Percentiles rank a stretch among this genome's conserved stretches.
These are phyloP conservation scores for Handroanthus guayacan DNA, from an alignment of 257 asterid species.

Conservation along the genomic window DNA sequence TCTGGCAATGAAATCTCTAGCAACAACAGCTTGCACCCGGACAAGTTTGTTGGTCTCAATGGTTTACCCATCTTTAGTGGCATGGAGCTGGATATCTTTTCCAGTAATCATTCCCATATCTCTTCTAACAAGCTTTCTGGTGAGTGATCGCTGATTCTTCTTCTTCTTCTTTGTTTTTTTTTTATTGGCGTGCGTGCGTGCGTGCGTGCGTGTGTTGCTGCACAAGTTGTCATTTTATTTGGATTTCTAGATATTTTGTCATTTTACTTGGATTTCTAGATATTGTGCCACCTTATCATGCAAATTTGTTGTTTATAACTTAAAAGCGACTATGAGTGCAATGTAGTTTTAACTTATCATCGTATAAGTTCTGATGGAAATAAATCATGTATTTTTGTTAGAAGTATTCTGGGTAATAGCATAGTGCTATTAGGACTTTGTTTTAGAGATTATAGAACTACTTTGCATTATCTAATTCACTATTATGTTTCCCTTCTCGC, in stretches of 20 bases:
- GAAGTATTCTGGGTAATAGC: not conserved
- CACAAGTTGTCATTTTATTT: no score
- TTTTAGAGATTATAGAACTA: not conserved
- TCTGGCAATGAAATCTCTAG: slow-evolving; percentile 54
- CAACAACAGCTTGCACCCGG: slow-evolving; percentile 53
- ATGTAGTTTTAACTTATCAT: not conserved
- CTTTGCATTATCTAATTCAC: not conserved
- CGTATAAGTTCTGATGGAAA: not conserved
- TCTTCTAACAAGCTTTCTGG: slow-evolving; percentile 69
- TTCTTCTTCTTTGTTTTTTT: not conserved
- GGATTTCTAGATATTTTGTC: not conserved
- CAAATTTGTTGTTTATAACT: slow-evolving; percentile 11
- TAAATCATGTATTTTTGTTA: not conserved
- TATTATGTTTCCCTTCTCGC: not conserved
- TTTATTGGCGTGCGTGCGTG: no score
- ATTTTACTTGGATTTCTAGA: slow-evolving; percentile 8
- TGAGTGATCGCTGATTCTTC: slow-evolving; percentile 40
- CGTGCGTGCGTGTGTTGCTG: no score
- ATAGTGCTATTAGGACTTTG: not conserved
- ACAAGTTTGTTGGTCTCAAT: slow-evolving; percentile 52
- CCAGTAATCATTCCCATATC: slow-evolving; percentile 53
- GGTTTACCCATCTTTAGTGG: slow-evolving; percentile 57
- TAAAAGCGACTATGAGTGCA: not conserved
- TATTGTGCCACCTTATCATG: slow-evolving; percentile 23
- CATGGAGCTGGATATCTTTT: slow-evolving; percentile 58